Evolutionary conservation across 2,329 filamentous ascomycete genomes (phyloP).

Genomic region (Acephala macrosclerotiorum): DNA sequence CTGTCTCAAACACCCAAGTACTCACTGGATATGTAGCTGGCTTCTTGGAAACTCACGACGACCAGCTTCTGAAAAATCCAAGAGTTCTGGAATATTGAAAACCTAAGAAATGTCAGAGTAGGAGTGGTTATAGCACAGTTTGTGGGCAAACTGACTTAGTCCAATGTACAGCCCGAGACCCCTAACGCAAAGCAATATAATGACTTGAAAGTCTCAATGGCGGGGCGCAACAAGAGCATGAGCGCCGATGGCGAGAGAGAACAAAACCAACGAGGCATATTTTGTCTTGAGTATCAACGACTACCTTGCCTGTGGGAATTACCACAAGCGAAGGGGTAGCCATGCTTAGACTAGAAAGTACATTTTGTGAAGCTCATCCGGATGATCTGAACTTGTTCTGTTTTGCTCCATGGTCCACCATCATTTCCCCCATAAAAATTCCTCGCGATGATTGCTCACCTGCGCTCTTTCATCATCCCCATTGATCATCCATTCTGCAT

Average conservation of each 20-base stretch:
- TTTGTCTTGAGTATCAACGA: not conserved
- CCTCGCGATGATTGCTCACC: conserved; percentile 5
- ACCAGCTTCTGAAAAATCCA: too few relatives aligned
- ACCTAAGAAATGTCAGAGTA: too few relatives aligned
- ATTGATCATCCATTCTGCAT: not conserved
- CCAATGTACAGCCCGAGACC: too few relatives aligned
- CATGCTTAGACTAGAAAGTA: not conserved
- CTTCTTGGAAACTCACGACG: too few relatives aligned
- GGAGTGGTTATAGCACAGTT: too few relatives aligned
- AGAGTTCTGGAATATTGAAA: too few relatives aligned
- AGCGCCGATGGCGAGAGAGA: not conserved
- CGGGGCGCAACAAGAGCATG: too few relatives aligned
- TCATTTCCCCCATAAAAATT: not conserved
- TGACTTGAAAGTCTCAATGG: too few relatives aligned
- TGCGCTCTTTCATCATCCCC: not conserved
- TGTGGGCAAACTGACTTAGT: too few relatives aligned
- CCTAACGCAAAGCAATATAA: too few relatives aligned
- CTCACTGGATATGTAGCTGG: too few relatives aligned
- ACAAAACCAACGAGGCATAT: not conserved
- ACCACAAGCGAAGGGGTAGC: conserved; percentile 2
- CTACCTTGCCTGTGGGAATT: not conserved
- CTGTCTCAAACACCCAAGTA: too few relatives aligned
- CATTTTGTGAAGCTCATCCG: not conserved
- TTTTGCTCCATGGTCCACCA: not conserved
- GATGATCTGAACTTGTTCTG: not conserved